Conservation (phyloP, 805 yeast species). For the Kuraishia borneana region DNA sequence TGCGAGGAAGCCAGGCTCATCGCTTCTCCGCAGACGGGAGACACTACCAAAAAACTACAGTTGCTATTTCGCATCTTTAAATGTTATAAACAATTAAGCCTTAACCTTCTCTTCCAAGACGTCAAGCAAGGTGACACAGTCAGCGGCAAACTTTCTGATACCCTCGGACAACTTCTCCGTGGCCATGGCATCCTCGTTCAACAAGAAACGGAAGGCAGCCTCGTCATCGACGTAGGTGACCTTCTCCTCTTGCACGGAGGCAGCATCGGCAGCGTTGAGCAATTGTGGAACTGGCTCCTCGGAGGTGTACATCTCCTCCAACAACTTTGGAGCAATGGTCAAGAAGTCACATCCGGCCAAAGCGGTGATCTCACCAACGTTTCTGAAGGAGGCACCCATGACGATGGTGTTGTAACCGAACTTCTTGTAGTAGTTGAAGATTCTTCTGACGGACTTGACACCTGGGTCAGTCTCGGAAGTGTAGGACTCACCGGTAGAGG, state of each 20-base stretch:
- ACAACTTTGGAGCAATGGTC: constrained; percentile 87
- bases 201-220: constrained; percentile 76
- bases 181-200: constrained; percentile 97
- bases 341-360: constrained; percentile 95
- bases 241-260: constrained; percentile 47
- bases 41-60: too few species aligned
- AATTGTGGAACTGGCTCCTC: constrained; percentile 69
- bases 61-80: too few species aligned
- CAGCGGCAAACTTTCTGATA: constrained; percentile 94
- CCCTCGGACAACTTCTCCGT: constrained; percentile 97
- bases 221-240: constrained; percentile 79
- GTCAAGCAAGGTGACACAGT: constrained; percentile 67
- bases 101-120: constrained; percentile 50
- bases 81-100: too few species aligned
- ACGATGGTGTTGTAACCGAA: constrained; percentile 93
- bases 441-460: constrained; percentile 77
- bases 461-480: constrained; percentile 85
- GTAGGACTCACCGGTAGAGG: constrained; percentile 82
- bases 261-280: constrained; percentile 60
- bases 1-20: too few species aligned
- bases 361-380: constrained; percentile 88
- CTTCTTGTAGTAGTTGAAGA: constrained; percentile 97
- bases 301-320: constrained; percentile 80
- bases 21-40: too few species aligned
- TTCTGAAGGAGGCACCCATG: constrained; percentile 99